These are phyloP conservation scores for Excoecaria cochinchinensis DNA, from an alignment of 345 rosid genomes.

Conservation along the genomic window DNA sequence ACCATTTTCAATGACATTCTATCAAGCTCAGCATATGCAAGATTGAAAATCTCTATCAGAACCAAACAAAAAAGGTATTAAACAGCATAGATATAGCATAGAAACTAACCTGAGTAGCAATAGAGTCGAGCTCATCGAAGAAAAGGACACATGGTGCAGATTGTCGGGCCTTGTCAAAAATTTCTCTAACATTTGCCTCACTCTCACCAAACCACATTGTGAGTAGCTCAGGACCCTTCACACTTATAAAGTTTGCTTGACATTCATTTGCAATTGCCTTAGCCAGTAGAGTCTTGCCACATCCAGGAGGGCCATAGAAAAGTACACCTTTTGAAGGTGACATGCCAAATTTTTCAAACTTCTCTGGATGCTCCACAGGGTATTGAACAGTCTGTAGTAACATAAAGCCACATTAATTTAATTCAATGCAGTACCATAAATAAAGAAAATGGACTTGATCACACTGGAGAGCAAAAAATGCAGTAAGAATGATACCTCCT, in stretches of 20 bases:
- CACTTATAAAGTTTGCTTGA: constrained; percentile 71
- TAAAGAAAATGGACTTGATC: neutral
- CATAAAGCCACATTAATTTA: constrained; percentile 1
- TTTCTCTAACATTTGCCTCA: constrained; percentile 72
- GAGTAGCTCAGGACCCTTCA: constrained; percentile 72
- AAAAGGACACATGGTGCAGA: constrained; percentile 78
- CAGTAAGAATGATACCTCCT: constrained; percentile 44
- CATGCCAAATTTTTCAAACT: constrained; percentile 76
- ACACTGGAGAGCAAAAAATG: neutral
- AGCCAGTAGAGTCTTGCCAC: constrained; percentile 68
- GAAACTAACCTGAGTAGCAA: constrained; percentile 64
- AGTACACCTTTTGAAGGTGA: constrained; percentile 77
- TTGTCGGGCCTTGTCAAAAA: constrained; percentile 66
- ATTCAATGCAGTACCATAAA: neutral
- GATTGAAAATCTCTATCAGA: neutral
- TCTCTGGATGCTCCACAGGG: constrained; percentile 85
- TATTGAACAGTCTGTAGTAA: constrained; percentile 60
- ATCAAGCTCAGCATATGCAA: neutral
- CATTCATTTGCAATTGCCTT: constrained; percentile 71
- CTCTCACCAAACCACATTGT: constrained; percentile 87
- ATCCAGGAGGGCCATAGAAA: constrained; percentile 73
- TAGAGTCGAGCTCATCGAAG: constrained; percentile 79
- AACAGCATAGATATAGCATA: neutral
- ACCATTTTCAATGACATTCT: neutral
- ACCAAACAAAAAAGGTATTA: neutral